Conservation (phyloP, 1,284 basidiomycete genomes). For the Austroboletus niveus region DNA sequence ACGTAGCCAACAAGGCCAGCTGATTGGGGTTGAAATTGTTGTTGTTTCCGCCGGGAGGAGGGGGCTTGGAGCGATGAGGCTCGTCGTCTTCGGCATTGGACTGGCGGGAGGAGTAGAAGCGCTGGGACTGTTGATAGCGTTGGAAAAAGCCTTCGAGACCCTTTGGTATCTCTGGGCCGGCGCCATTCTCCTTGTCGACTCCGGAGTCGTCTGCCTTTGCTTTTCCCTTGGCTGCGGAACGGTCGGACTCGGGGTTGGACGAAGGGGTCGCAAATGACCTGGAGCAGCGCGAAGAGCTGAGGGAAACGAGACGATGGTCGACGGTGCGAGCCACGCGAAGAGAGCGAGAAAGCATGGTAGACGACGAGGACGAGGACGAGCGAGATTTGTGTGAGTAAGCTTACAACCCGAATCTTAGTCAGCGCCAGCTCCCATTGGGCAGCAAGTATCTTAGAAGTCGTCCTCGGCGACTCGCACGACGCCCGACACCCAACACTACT, state of each 20-base stretch:
- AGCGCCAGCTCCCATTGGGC: slow-evolving; percentile 8
- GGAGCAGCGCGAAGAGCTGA: slow-evolving; percentile 22
- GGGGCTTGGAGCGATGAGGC: slow-evolving; percentile 41
- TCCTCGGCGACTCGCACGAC: too few species aligned
- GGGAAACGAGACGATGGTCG: slow-evolving; percentile 17
- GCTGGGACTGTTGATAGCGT: slow-evolving; percentile 60
- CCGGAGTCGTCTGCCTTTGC: slow-evolving; percentile 34
- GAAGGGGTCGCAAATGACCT: slow-evolving; percentile 46
- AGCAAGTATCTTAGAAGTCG: too few species aligned
- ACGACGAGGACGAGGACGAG: background rate
- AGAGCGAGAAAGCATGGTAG: slow-evolving; percentile 32
- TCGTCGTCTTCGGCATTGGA: slow-evolving; percentile 39
- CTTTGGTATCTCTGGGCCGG: slow-evolving; percentile 38
- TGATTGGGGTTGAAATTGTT: slow-evolving; percentile 55
- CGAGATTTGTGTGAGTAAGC: background rate
- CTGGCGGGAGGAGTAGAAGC: slow-evolving; percentile 33
- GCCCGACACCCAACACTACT: too few species aligned
- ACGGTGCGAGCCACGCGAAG: slow-evolving; percentile 26
- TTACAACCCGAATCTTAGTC: slow-evolving; percentile 27
- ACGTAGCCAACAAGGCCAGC: slow-evolving; percentile 56
- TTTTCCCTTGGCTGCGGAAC: slow-evolving; percentile 39
- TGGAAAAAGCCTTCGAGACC: slow-evolving; percentile 79
- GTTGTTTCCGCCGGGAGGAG: slow-evolving; percentile 45
- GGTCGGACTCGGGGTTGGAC: slow-evolving; percentile 19
- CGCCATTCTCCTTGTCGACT: slow-evolving; percentile 20